Conservation (phyloP, 2,329 filamentous ascomycete genomes). For the Penicillium olsonii region DNA sequence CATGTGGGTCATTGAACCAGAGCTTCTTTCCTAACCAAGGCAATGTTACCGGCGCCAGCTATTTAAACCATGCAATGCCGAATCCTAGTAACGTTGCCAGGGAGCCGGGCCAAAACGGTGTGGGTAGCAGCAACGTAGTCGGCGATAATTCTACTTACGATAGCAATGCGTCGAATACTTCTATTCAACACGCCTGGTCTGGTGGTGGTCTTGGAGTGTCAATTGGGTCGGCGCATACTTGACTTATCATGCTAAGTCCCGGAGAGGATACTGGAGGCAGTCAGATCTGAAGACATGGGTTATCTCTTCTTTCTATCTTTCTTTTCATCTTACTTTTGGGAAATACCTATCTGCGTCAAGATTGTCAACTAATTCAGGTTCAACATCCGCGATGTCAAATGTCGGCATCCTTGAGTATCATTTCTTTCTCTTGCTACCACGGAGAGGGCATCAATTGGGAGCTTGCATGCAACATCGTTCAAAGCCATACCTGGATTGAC, state of each 20-base stretch:
- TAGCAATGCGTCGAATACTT: slow-evolving; percentile 25
- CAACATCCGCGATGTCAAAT: neutral
- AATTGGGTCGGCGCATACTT: slow-evolving; percentile 26
- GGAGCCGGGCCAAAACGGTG: slow-evolving; percentile 20
- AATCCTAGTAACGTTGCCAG: slow-evolving; percentile 20
- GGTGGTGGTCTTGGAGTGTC: slow-evolving; percentile 29
- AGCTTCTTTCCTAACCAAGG: slow-evolving; percentile 42
- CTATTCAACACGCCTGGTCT: slow-evolving; percentile 33
- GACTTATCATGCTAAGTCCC: neutral
- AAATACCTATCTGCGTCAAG: neutral
- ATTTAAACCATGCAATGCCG: slow-evolving; percentile 27
- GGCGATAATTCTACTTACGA: slow-evolving; percentile 26
- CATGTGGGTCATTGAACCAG: slow-evolving; percentile 41
- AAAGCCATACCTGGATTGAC: no score
- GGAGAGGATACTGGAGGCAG: neutral
- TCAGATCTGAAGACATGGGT: neutral
- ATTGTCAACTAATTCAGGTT: neutral
- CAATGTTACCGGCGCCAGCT: slow-evolving; percentile 33
- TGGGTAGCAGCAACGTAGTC: slow-evolving; percentile 18
- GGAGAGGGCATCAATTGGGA: neutral
- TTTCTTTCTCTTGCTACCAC: neutral
- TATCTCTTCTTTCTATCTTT: neutral
- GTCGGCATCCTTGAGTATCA: neutral
- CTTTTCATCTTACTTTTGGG: neutral
- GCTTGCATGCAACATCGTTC: neutral